Base-by-base conservation (phyloP, 1,139 yeast species). In the Hanseniaspora gamundiae region DNA sequence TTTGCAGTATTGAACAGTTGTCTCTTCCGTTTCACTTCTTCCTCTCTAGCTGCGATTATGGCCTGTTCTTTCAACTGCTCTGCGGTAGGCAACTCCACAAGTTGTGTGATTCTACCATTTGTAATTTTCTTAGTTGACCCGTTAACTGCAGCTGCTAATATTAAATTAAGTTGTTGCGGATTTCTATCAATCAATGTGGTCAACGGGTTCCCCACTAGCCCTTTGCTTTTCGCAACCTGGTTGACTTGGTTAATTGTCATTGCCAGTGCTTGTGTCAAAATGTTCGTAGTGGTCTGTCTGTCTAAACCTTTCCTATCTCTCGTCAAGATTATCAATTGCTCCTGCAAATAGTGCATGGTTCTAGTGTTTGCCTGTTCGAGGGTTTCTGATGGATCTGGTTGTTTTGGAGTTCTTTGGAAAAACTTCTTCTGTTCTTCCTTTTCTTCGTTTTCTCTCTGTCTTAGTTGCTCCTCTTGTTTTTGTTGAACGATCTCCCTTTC, bases 201-300 rank as follows among this genome's bases (percentile, higher is more conserved):
- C 51, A 82, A 69, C 10, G 88, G 94, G 53, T 84, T 84, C 24
- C 86, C 85, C 2, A 80, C 79, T 48, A 83, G 80, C 16, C 94
- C 93, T 29, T 85, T 85, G 54, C 78, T 80, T 51, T 84, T 81
- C 0, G 95, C 95, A 19, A 88, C 88, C 50, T 82, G 84, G 48
- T 83, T 80, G 4, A 82, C 88, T 59, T 82, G 95, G 2, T 94
- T 88, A 49, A 87, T 86, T 0, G 95, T 88, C 65, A 88, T 83
- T 3, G 95, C 95, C 52, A 87, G 70, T 0, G 95, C 95, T 55
- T 83, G 87, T n/a, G 95, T 86, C 52, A 87, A 70, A 46, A 86
- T 76, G 48, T 78, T 84, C 0, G 91, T 81, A 35, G 86, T 81
- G 1, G 83, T 77, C 28, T 78, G 81, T 41, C 82, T 80, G 49